Evolutionary conservation across 257 asterid species (phyloP).

Genomic region (Solanum stenotomum): DNA sequence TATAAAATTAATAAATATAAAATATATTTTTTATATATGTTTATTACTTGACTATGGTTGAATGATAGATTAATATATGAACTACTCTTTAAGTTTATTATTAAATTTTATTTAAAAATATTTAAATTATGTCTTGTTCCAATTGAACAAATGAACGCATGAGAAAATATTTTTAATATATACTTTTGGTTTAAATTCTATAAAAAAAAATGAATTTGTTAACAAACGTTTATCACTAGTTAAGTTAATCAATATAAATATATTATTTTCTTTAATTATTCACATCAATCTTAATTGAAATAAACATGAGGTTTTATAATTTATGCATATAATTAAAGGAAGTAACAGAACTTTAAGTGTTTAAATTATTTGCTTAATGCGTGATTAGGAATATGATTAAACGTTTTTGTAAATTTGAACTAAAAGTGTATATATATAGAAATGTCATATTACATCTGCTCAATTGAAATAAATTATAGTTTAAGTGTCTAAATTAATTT

Average conservation of each 20-base stretch:
- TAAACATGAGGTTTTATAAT: fast-evolving
- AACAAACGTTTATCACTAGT: background rate
- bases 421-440: background rate
- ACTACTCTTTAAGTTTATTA: background rate
- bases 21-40: background rate
- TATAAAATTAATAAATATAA: background rate
- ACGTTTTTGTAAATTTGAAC: background rate
- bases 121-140: background rate
- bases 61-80: background rate
- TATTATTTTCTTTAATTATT: background rate
- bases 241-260: background rate
- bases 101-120: background rate
- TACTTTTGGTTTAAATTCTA: background rate
- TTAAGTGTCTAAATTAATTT: background rate
- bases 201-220: background rate
- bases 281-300: background rate
- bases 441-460: background rate
- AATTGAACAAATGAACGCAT: background rate
- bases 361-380: background rate
- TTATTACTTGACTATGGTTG: background rate
- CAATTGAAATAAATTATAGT: background rate
- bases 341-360: background rate
- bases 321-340: background rate
- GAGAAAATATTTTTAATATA: background rate
- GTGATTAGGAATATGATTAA: background rate